Base-by-base conservation (phyloP, 108 stramenopile species). In the Nitzschia putrida region DNA sequence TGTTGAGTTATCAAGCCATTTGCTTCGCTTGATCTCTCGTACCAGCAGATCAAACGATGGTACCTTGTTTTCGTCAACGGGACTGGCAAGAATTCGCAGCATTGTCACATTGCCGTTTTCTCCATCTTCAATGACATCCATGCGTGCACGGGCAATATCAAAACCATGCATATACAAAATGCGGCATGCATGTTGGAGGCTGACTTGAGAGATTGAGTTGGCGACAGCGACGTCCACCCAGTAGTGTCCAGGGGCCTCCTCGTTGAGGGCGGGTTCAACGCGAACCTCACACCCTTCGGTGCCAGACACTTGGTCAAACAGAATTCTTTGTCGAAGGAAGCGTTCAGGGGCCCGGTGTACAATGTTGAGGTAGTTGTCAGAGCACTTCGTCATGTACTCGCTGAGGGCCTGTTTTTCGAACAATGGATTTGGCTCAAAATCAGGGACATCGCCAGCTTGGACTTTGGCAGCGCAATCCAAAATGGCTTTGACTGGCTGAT, bases 181-280 rank as follows among this genome's bases (percentile, higher is more conserved):
- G 52, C 90, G 82, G 49, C 91, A 83, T n/a, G 85, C 72, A 64
- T 94, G 88, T 70, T 92, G 87, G 14, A 98, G 76, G 8, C 90
- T 92, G 44, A 93, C 78, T 67, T 91, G 92, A 6, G 95, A 89
- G 24, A 96, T 80, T 11, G 89, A 83, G 64, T 97, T 97, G 64
- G 94, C 88, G 26, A 95, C 84, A 18, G 97, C 95, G n/a, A 94
- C 77, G 78, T 92, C 91, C 5, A 95, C 80, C 97, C 97, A 97
- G 68, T 88, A 89, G 38, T 87, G 77, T 61, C 85, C 74, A 63
- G 59, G 61, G 57, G 80, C 22, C 23, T 63, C 41, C 22, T 81
- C 79, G 44, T 82, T 73, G 52, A 68, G 56, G 71, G 69, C 72
- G 8, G 44, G 34, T 69, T 91, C 89, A 66, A 91, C 79, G 14